phyloP scores from a whole-genome alignment of 768 basidiomycete genomes.

The Exidia glandulosa region DNA sequence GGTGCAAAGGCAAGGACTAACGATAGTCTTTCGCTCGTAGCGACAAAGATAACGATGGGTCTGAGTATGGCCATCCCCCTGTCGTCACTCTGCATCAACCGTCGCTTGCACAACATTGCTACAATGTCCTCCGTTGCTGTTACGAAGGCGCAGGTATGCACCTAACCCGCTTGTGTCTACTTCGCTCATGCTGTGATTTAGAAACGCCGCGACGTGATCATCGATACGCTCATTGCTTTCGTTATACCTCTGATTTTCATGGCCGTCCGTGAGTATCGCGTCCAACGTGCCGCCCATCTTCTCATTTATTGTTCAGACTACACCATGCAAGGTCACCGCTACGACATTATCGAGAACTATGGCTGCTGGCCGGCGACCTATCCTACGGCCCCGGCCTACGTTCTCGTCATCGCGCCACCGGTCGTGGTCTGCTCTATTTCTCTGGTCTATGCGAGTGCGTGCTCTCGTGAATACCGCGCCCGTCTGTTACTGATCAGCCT shows the following conservation, averaged over 20 bases:
- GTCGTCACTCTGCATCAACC: conserved; percentile 46
- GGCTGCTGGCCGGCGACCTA: neutral
- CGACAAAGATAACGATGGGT: conserved; percentile 29
- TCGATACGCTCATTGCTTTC: conserved; percentile 36
- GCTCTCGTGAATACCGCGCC: too few relatives aligned
- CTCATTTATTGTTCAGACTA: conserved; percentile 9
- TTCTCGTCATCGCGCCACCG: neutral
- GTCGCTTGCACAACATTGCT: conserved; percentile 53
- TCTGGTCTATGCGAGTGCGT: too few relatives aligned
- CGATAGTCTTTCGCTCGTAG: conserved; percentile 14
- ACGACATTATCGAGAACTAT: neutral
- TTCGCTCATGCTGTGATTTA: too few relatives aligned
- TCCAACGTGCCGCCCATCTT: neutral
- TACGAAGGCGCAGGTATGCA: conserved; percentile 22
- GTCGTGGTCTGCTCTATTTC: neutral
- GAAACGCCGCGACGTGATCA: conserved; percentile 21
- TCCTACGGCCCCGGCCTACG: neutral
- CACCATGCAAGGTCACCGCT: conserved; percentile 28
- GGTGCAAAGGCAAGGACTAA: neutral
- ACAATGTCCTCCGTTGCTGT: conserved; percentile 15
- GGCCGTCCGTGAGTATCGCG: conserved; percentile 8
- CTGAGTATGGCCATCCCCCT: conserved; percentile 38
- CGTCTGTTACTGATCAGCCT: too few relatives aligned
- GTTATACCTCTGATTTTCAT: conserved; percentile 37
- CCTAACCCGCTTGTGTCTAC: too few relatives aligned